Base-by-base conservation (phyloP, 495 filamentous ascomycete genomes). In the Cudoniella acicularis region DNA sequence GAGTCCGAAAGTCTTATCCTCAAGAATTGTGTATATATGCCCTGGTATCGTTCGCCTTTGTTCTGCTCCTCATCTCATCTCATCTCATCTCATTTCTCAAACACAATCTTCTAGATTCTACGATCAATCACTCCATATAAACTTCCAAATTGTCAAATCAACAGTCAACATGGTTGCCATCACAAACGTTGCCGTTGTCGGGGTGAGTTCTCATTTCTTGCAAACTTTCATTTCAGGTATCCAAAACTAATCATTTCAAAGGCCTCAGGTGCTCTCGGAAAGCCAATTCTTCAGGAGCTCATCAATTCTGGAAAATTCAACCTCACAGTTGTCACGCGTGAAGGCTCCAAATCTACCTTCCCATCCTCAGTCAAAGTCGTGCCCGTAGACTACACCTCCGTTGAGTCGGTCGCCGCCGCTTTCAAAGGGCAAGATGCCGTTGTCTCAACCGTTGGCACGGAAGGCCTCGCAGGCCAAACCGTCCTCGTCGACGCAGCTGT, bases 291-390 rank as follows among this genome's bases (percentile, higher is more conserved):
- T 54, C 62, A 73, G 26, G 76, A 74, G 18, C 77, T 89, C n/a
- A 49, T 84, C 41, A 63, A 75, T 1, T 74, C 78, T 0, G 72
- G 74, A 22, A 56, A 46, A 25, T 85, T 86, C 71, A 65, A 75
- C 9, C 76, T 89, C 47, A 87, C 85, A 1, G 75, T 75, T 25
- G 62, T 90, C n/a, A 79, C 76, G 17, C 81, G 87, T 18, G 58
- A 71, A 10, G 61, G 49, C 16, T 79, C 74, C 10, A 66, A 72
- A 20, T 61, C 69, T 21, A 72, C 66, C 0, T 64, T 74, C 66
- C 69, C 71, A 60, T 18, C 66, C 1, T 61, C 52, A 8, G 73
- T 79, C 21, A 53, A 62, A 10, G 62, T 80, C 23, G 69, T 72
- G 48, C 65, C 66, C 17, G 82, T 81, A 20, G 76, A 88, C 64